Evolutionary conservation across 768 basidiomycete genomes (phyloP), one percentile per base, ranked within the genome.

Genomic region (Pisolithus tinctorius): DNA sequence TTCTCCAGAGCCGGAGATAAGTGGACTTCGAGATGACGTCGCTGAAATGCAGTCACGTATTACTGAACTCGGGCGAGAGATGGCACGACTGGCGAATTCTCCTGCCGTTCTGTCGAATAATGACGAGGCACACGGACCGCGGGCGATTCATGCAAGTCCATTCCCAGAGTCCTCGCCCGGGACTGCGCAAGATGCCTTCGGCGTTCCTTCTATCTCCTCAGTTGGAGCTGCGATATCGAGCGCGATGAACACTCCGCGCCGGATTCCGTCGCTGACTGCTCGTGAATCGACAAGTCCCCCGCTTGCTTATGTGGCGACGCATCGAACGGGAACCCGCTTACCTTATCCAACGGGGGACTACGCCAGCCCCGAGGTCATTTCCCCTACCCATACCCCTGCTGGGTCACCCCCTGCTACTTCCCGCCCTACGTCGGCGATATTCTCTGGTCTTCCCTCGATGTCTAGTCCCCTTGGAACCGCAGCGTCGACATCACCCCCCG

Each of bases 321-420:
- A 57, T 42, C 25, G 23, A 62, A 4, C 60, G 4, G 53, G 67
- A 13, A 72, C 73, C 1, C 79, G 87, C 34, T 71, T 90, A 16
- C 88, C 89, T 23, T 91, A 92, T 56, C 89, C 89, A 16, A 83
- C 83, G 3, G 90, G 89, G 4, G 90, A 93, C 58, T 92, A 93
- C 53, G 74, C 86, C 5, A 81, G 82, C 9, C 85, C 85, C 0
- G 78, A 82, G 34, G 64, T 75, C 1, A 60, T 63, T 10, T 67
- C 66, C 4, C 67, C 50, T 53, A 39, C 59, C 59, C 53, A 60
- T 48, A 74, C 63, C 49, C 74, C 66, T 20, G 65, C 82, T n/a
- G 74, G 63, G 43, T 78, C 82, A 7, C 72, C 80, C 3, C 74
- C 80, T 0, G 46, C 51, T 11, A 47, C 51, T 14, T 60, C 71